Percentiles rank a stretch among this genome's conserved stretches.
These are phyloP conservation scores for Gossypioides kirkii DNA, from an alignment of 345 rosid species.

Conservation along the genomic window DNA sequence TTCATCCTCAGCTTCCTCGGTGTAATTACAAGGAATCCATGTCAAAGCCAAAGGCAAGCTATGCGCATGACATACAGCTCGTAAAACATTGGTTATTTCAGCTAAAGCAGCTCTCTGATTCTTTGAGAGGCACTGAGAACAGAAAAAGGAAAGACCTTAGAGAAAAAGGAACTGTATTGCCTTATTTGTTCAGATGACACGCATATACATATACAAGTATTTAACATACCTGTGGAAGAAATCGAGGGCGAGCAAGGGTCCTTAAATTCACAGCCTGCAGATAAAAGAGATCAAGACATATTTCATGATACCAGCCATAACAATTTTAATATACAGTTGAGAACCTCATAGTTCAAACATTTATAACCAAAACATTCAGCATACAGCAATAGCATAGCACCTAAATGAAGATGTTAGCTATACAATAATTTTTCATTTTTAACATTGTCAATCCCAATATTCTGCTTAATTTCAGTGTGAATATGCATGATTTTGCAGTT, in stretches of 20 bases:
- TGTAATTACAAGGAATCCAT: conserved; percentile 74
- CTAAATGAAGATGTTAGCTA: neutral
- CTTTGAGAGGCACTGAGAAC: conserved; percentile 61
- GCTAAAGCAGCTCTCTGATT: conserved; percentile 64
- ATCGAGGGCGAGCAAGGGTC: conserved; percentile 49
- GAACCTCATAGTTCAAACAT: neutral
- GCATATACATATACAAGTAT: neutral
- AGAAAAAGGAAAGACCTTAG: conserved; percentile 10
- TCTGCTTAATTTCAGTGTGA: neutral
- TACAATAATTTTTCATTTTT: neutral
- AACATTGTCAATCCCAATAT: neutral
- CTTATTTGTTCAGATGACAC: neutral
- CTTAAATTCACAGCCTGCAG: conserved; percentile 81
- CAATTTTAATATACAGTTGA: neutral
- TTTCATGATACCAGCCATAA: conserved; percentile 10
- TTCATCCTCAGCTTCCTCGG: conserved; percentile 39
- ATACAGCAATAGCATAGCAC: neutral
- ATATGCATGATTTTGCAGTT: neutral
- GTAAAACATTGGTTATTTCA: conserved; percentile 76
- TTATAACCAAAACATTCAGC: neutral
- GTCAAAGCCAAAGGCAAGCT: conserved; percentile 77
- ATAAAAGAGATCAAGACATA: conserved; percentile 16
- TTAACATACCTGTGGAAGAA: conserved; percentile 51
- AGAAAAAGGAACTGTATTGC: neutral
- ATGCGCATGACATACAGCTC: conserved; percentile 85